Evolutionary conservation across 352 stramenopile species (phyloP).

Genomic region (Phytophthora sojae): DNA sequence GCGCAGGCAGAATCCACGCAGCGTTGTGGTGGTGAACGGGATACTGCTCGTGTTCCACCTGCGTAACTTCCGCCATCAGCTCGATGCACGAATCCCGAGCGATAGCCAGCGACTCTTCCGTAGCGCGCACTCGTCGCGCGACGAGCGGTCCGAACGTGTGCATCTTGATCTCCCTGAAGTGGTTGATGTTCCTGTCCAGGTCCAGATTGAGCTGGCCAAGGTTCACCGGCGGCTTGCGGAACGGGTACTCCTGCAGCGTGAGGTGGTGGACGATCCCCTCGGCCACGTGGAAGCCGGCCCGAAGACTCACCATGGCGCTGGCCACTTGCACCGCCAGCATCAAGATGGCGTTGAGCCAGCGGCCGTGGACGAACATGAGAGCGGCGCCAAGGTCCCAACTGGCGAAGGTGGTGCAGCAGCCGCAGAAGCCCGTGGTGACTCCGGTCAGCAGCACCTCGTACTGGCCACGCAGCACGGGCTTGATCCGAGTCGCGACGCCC

Average conservation of each 20-base stretch:
- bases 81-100: slow-evolving; percentile 54
- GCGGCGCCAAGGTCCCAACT: slow-evolving; percentile 63
- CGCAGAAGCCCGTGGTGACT: slow-evolving; percentile 75
- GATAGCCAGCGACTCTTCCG: slow-evolving; percentile 49
- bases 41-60: slow-evolving; percentile 61
- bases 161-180: slow-evolving; percentile 54
- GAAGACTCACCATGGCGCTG: slow-evolving; percentile 52
- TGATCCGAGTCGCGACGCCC: slow-evolving; percentile 52
- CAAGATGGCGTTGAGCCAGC: slow-evolving; percentile 58
- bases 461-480: slow-evolving; percentile 52
- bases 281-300: slow-evolving; percentile 49
- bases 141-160: slow-evolving; percentile 57
- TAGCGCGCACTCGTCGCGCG: slow-evolving; percentile 47
- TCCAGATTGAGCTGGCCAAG: slow-evolving; percentile 60
- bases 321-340: slow-evolving; percentile 58
- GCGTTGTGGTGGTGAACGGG: slow-evolving; percentile 40
- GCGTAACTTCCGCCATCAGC: slow-evolving; percentile 49
- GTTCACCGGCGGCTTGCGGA: slow-evolving; percentile 56
- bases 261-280: slow-evolving; percentile 57
- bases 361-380: slow-evolving; percentile 57
- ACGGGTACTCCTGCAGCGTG: slow-evolving; percentile 50
- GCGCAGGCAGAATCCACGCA: slow-evolving; percentile 32
- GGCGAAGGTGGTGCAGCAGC: slow-evolving; percentile 72
- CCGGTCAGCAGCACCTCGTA: slow-evolving; percentile 60
- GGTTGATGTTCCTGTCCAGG: slow-evolving; percentile 55